Evolutionary conservation across 2,329 filamentous ascomycete genomes (phyloP), one percentile per base, ranked within the genome.

Genomic region (Fusarium pilosicola): DNA sequence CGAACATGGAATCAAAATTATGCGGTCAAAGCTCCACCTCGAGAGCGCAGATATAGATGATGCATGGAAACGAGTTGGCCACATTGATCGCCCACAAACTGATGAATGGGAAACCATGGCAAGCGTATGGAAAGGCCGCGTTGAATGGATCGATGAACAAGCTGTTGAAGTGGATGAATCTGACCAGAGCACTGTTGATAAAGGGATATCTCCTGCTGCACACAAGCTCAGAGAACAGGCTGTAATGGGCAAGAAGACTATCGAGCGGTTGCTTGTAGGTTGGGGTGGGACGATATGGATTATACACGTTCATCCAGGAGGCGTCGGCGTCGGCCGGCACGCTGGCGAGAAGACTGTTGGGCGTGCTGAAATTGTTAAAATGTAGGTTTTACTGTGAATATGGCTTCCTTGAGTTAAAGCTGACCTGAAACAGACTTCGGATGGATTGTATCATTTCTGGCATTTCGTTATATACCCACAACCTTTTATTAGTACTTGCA

Each of bases 401-500:
- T 95, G 93, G 83, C 39, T 18, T 41, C 48, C 7, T 22, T 26
- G n/a, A 82, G 94, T 94, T 92, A 24, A 48, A 87, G 30, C 65
- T 65, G n/a, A 74, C 64, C 14, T 58, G 36, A 5, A 30, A 17
- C 75, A 97, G 94, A 85, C 89, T 98, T 83, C 93, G 95, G 79
- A 97, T 96, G 84, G 96, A 99, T 85, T 98, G 96, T 86, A 95
- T 97, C 82, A 94, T 99, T 86, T 97, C 96, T 81, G 96, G 96
- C 79, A 93, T 99, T 83, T 97, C 96, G 74, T 88, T 99, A 83
- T 98, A 98, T 90, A 97, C 95, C 80, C 94, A 94, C 80, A 96
- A 90, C 80, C 88, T 97, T 76, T 88, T 99, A 82, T 89, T 97
- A 78, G 93, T 98, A 78, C 92, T 99, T 84, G 95, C 95, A 80